phyloP scores from a whole-genome alignment of 176 grass and related monocot species.

The Eleusine indica region DNA sequence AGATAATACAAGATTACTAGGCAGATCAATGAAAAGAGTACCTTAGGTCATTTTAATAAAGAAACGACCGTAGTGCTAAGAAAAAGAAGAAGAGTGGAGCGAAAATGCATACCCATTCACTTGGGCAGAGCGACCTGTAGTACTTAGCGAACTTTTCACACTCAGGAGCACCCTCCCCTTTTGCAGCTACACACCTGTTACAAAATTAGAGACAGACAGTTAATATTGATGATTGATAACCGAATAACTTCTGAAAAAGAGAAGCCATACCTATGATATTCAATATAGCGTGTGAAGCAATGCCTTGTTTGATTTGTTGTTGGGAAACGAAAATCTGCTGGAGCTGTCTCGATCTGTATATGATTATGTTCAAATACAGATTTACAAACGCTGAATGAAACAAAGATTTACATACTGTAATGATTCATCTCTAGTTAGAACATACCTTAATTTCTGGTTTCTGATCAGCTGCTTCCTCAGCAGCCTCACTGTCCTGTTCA shows the following conservation, averaged over 20 bases:
- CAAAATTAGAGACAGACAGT: neutral
- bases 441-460: constrained; percentile 65
- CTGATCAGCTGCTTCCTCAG: constrained; percentile 51
- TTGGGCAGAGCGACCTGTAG: constrained; percentile 80
- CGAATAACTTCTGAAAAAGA: constrained; percentile 1
- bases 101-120: constrained; percentile 74
- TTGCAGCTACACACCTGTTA: constrained; percentile 71
- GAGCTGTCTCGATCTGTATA: constrained; percentile 80
- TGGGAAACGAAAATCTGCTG: constrained; percentile 88
- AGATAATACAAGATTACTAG: too few relatives aligned
- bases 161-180: constrained; percentile 78
- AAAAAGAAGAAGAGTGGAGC: neutral
- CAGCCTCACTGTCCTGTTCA: constrained; percentile 46
- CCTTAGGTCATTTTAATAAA: too few relatives aligned
- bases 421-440: neutral
- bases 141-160: constrained; percentile 86
- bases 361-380: constrained; percentile 21
- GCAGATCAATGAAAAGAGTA: too few relatives aligned
- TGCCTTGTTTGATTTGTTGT: constrained; percentile 91
- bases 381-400: neutral
- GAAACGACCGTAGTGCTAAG: neutral
- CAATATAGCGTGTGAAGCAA: constrained; percentile 89
- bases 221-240: neutral
- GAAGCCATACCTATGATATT: constrained; percentile 74
- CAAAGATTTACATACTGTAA: neutral